Percentiles rank a stretch among this genome's conserved stretches.
These are phyloP conservation scores for Boletales sp. DNA, from an alignment of 768 basidiomycete species.

Conservation along the genomic window DNA sequence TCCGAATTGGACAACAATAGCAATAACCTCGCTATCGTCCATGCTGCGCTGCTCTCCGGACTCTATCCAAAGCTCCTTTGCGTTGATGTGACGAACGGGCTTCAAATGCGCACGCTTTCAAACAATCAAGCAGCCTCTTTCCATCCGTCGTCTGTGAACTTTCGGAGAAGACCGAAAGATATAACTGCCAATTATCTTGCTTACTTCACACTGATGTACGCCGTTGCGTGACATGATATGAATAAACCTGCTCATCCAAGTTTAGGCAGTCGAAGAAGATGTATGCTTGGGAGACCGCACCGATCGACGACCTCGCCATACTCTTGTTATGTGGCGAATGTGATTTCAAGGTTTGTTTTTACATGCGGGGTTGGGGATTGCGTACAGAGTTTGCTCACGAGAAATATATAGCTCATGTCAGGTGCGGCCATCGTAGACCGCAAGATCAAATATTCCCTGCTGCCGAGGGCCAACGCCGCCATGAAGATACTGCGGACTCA, in stretches of 20 bases:
- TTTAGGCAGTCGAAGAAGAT: constrained; percentile 89
- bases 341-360: constrained; percentile 71
- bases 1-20: constrained; percentile 68
- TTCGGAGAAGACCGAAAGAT: constrained; percentile 60
- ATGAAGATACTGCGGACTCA: constrained; percentile 75
- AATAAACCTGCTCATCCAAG: constrained; percentile 3
- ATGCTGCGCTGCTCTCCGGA: constrained; percentile 81
- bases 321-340: constrained; percentile 85
- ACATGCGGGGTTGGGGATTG: neutral
- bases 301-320: constrained; percentile 79
- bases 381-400: constrained; percentile 4
- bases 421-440: constrained; percentile 76
- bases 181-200: constrained; percentile 71
- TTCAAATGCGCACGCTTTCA: constrained; percentile 69
- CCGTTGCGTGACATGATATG: neutral
- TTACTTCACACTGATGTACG: constrained; percentile 88
- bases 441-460: constrained; percentile 70
- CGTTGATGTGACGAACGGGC: constrained; percentile 53
- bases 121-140: constrained; percentile 79
- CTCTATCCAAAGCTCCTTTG: constrained; percentile 88
- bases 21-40: constrained; percentile 59
- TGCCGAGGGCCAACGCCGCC: constrained; percentile 72
- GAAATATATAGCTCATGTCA: constrained; percentile 55
- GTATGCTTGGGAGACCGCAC: constrained; percentile 92
- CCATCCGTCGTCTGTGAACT: constrained; percentile 93